Evolutionary conservation across 2,329 filamentous ascomycete species (phyloP).

Genomic region (Ploettnerulaceae sp.): DNA sequence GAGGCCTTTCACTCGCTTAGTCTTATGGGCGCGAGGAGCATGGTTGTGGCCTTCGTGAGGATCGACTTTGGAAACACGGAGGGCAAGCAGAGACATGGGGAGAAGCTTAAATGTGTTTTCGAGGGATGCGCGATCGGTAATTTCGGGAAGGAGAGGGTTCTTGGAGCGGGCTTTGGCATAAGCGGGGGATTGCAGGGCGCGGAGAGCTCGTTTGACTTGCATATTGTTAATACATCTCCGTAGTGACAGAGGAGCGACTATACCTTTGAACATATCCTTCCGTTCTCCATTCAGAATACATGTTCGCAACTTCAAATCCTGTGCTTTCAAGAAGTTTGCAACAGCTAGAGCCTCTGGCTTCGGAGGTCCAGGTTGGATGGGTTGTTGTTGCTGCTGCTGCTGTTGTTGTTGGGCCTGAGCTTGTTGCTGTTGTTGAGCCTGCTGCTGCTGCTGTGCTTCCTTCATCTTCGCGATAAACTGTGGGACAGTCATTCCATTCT

Average conservation of each 20-base stretch:
- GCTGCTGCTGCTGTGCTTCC: slow-evolving; percentile 50
- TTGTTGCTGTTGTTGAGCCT: slow-evolving; percentile 38
- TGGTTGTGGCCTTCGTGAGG: slow-evolving; percentile 71
- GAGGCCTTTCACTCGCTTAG: slow-evolving; percentile 88
- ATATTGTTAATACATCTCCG: slow-evolving; percentile 4
- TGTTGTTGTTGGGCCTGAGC: slow-evolving; percentile 39
- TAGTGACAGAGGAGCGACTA: slow-evolving; percentile 6
- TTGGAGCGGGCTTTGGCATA: slow-evolving; percentile 88
- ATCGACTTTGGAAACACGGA: slow-evolving; percentile 81
- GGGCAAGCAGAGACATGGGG: slow-evolving; percentile 86
- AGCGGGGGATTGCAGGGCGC: slow-evolving; percentile 80
- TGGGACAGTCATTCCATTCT: slow-evolving; percentile 77
- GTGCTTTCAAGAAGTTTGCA: slow-evolving; percentile 77
- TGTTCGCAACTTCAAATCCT: slow-evolving; percentile 83
- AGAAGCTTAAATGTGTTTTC: slow-evolving; percentile 94
- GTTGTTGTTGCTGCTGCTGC: slow-evolving; percentile 52
- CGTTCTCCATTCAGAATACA: slow-evolving; percentile 93
- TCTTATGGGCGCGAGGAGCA: slow-evolving; percentile 56
- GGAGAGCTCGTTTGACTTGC: slow-evolving; percentile 92
- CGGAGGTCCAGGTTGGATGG: slow-evolving; percentile 72
- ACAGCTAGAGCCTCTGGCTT: slow-evolving; percentile 86
- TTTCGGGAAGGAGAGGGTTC: slow-evolving; percentile 81
- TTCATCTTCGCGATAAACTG: slow-evolving; percentile 73
- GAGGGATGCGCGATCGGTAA: slow-evolving; percentile 81
- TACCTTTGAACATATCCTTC: slow-evolving; percentile 97